Evolutionary conservation across 495 filamentous ascomycete genomes (phyloP), one percentile per base, ranked within the genome.

Genomic region (Neurospora discreta): DNA sequence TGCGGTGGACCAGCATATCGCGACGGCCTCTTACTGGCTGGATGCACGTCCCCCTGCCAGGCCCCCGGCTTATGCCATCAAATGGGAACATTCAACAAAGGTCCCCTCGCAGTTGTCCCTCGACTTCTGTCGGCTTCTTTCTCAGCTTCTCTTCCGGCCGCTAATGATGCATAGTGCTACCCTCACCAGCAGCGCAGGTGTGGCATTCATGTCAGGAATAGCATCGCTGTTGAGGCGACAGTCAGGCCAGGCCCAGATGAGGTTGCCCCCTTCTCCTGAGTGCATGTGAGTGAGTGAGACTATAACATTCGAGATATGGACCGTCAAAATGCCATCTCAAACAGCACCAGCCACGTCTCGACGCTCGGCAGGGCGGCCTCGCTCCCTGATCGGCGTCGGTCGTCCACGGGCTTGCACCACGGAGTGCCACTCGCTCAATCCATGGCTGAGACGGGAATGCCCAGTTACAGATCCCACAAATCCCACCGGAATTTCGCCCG

Each of bases 101-200:
- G 41, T 43, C 52, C 69, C 16, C 9, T 75, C 69, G 68, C 71
- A 72, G 74, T 18, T 60, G 72, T 78, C 77, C 74, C 71, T 78
- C 68, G 20, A 18, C 72, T 80, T 80, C 78, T 76, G 43, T 79
- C 67, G 72, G 75, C 68, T 80, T 80, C 78, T 79, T 58, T 44
- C 68, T 71, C 76, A 76, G 73, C 76, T 75, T 44, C 40, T 73
- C 26, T 40, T 69, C 38, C 67, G 18, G 71, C 71, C 52, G 36
- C 42, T 16, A 26, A 30, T 68, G 38, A 75, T 68, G 26, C 52
- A 65, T 65, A 65, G 52, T 65, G 52, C 52, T 33, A 65, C 52
- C 52, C 26, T 65, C 52, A 18, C 33, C 52, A 65, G 52, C 26
- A 65, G 52, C 26, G 18, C 52, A 60, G 26, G 52, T 16, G 52